Evolutionary conservation across 768 basidiomycete species (phyloP).

Genomic region (Sporobolomyces pararoseus): DNA sequence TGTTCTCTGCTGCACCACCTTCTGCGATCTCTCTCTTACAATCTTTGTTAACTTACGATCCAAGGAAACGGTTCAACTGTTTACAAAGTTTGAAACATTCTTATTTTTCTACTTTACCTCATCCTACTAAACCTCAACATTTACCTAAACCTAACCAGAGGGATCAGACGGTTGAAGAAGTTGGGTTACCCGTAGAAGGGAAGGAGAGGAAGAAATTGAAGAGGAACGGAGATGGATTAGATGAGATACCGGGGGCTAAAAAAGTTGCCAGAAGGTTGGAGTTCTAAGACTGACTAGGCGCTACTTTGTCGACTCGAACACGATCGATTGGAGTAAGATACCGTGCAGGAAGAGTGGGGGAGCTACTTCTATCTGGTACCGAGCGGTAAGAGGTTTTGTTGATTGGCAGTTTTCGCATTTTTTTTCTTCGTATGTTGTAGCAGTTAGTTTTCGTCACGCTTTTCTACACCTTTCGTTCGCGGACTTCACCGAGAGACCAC

Average conservation of each 20-base stretch:
- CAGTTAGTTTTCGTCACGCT: too few species aligned
- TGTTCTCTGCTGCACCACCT: constrained; percentile 84
- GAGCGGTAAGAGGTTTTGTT: too few species aligned
- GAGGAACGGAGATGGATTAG: constrained; percentile 15
- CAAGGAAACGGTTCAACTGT: constrained; percentile 72
- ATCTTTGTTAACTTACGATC: constrained; percentile 79
- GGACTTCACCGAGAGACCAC: too few species aligned
- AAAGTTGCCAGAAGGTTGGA: constrained; percentile 40
- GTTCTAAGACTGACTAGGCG: too few species aligned
- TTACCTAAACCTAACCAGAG: constrained; percentile 66
- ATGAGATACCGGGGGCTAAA: constrained; percentile 32
- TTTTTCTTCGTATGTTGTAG: too few species aligned
- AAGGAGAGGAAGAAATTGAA: constrained; percentile 3
- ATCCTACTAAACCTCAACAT: constrained; percentile 77
- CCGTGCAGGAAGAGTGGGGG: too few species aligned
- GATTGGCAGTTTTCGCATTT: too few species aligned
- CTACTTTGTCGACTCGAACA: too few species aligned
- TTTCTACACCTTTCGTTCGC: too few species aligned
- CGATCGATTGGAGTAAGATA: too few species aligned
- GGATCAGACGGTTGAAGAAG: constrained; percentile 52
- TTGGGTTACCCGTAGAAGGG: constrained; percentile 5
- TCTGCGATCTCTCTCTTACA: constrained; percentile 78
- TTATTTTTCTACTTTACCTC: constrained; percentile 61
- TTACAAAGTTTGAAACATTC: constrained; percentile 76
- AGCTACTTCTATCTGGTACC: too few species aligned